phyloP scores from a whole-genome alignment of 805 yeast genomes.

The Phaffomyces thermotolerans region DNA sequence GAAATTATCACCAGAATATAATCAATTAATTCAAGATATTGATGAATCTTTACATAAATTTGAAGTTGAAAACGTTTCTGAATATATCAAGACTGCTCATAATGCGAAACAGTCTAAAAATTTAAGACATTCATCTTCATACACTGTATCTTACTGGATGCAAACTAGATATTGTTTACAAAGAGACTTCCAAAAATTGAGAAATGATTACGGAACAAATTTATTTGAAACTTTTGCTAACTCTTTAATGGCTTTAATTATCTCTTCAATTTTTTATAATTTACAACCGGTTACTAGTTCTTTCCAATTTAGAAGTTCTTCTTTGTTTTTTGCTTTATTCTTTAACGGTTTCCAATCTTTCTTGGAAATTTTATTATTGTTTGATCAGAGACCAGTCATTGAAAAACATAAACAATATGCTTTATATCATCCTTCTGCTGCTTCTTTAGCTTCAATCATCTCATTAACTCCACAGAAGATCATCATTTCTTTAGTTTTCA shows the following conservation, averaged over 20 bases:
- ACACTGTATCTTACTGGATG: conserved; percentile 40
- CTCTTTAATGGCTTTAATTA: conserved; percentile 42
- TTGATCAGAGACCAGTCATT: conserved; percentile 51
- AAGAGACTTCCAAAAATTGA: conserved; percentile 40
- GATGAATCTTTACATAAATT: conserved; percentile 23
- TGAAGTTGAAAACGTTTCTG: conserved; percentile 7
- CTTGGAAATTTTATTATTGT: conserved; percentile 46
- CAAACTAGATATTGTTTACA: conserved; percentile 38
- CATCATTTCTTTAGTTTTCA: conserved; percentile 36
- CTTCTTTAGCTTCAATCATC: conserved; percentile 54
- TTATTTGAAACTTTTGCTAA: conserved; percentile 39
- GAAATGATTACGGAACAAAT: conserved; percentile 40
- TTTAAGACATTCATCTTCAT: conserved; percentile 37
- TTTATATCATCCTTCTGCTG: conserved; percentile 67
- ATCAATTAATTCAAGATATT: conserved; percentile 32
- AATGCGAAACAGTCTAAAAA: conserved; percentile 41
- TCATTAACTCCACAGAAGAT: conserved; percentile 60
- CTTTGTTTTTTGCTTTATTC: conserved; percentile 57
- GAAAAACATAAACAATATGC: conserved; percentile 67
- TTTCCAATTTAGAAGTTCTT: conserved; percentile 48
- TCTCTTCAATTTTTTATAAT: conserved; percentile 51
- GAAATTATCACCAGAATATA: conserved; percentile 36
- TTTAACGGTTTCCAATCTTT: conserved; percentile 52
- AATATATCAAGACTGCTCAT: conserved; percentile 34
- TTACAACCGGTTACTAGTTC: conserved; percentile 33